phyloP scores from a whole-genome alignment of 352 stramenopile genomes.

The Phytopythium sindhum region DNA sequence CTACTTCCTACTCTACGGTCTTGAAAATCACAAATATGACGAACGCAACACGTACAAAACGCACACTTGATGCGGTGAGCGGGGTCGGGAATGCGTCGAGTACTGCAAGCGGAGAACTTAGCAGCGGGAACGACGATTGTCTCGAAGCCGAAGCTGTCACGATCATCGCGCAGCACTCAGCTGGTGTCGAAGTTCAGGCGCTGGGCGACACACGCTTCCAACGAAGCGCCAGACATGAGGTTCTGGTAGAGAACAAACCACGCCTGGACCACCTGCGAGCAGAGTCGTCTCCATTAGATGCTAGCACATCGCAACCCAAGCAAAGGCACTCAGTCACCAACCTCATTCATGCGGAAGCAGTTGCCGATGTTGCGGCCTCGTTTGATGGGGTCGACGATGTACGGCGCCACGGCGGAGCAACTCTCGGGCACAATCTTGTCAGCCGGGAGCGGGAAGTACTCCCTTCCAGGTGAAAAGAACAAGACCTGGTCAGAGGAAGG shows the following conservation, averaged over 20 bases:
- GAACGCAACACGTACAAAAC: conserved; percentile 1
- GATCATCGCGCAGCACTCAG: background rate
- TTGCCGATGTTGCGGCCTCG: conserved; percentile 67
- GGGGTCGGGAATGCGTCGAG: background rate
- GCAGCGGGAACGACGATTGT: background rate
- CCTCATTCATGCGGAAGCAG: conserved; percentile 81
- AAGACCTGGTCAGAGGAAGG: background rate
- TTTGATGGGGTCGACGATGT: conserved; percentile 75
- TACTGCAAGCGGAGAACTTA: background rate
- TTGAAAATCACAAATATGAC: background rate
- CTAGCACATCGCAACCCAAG: background rate
- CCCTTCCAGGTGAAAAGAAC: conserved; percentile 23
- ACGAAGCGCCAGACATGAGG: conserved; percentile 21
- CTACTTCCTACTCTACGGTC: conserved; percentile 4
- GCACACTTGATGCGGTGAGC: background rate
- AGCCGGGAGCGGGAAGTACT: conserved; percentile 62
- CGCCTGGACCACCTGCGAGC: conserved; percentile 34
- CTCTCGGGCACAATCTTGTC: conserved; percentile 38
- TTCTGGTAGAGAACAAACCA: conserved; percentile 43
- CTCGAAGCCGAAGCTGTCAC: background rate
- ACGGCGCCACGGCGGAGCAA: conserved; percentile 45
- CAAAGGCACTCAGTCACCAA: conserved; percentile 11
- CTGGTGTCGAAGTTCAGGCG: background rate
- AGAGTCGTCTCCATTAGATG: conserved; percentile 4
- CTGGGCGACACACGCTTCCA: conserved; percentile 20